Percentiles rank a stretch among this genome's conserved stretches.
phyloP scores from a whole-genome alignment of 2,329 filamentous ascomycete genomes.

The Escovopsis sp. region DNA sequence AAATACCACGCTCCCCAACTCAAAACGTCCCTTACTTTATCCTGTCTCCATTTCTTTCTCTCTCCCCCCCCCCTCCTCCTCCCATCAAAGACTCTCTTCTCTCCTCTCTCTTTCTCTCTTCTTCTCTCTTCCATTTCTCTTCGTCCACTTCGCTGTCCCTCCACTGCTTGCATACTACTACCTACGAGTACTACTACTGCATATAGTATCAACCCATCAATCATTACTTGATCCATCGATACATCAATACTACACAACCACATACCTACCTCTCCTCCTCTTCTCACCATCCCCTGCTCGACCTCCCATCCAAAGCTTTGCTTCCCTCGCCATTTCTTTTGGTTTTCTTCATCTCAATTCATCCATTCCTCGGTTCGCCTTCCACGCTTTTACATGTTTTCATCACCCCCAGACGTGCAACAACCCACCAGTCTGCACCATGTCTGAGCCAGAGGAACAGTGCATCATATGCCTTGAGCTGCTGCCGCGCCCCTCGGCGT shows the following conservation, averaged over 20 bases:
- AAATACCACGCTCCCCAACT: neutral
- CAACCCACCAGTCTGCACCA: constrained; percentile 26
- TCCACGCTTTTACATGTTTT: constrained; percentile 30
- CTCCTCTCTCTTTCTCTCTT: constrained; percentile 1
- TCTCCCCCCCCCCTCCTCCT: neutral
- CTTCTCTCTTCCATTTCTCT: constrained; percentile 2
- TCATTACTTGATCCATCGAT: no score
- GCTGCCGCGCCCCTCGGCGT: constrained; percentile 26
- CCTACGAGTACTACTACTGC: no score
- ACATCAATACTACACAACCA: no score
- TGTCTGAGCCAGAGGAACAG: constrained; percentile 48
- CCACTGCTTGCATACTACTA: no score
- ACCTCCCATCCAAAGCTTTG: constrained; percentile 1
- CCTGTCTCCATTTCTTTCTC: neutral
- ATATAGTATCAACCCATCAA: no score
- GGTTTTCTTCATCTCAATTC: constrained; percentile 1
- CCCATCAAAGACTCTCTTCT: constrained; percentile 1
- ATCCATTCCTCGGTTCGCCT: no score
- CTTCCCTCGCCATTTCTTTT: neutral
- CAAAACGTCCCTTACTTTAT: constrained; percentile 2
- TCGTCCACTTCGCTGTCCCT: neutral
- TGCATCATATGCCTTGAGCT: constrained; percentile 57
- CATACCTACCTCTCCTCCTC: no score
- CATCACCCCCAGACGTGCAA: constrained; percentile 21
- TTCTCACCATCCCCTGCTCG: neutral